Base-by-base conservation (phyloP, 345 rosid genomes). In the Adansonia digitata region DNA sequence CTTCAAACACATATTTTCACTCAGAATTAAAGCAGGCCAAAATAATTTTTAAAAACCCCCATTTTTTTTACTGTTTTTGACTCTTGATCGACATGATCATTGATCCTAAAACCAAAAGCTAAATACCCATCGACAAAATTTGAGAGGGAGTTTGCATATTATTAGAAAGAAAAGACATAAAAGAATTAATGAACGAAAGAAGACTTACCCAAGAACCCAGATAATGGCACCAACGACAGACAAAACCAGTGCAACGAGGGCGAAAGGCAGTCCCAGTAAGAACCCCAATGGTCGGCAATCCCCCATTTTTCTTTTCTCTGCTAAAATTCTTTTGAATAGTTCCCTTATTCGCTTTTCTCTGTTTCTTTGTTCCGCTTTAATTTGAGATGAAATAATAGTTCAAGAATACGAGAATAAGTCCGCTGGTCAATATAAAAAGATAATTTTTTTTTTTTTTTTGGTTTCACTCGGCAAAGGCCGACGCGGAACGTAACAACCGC, bases 231-330 rank as follows among this genome's bases (percentile, higher is more conserved):
- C 98, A 27, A 90, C 72, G 27, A 91, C 81, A 14, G 98, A 76
- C 1, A 93, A 78, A 34, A 89, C 72, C 68, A 93, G 46, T 12
- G 98, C 93, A 27, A 91, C 56, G 62, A 93, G 78, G 39, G 94
- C 97, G 74, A 93, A 91, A 8, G 98, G 97, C 18, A 93, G 82
- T 6, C 97, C 97, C 6, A 93, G 0, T 78, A 90, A 85, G 87
- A 93, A 93, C 52, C 97, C 98, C 18, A 91, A 63, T 34, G 95
- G 97, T 76, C 95, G 86, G 81, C 98, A 93, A 27, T 88, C 90
- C 59, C 84, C 90, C 91, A 87, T 89, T 66, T 34, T 53, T 60
- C 71, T 35, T 55, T 24, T 5, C 13, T 0, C 2, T 1, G 13
- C 13, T 6, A 71, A 18, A 71, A 8, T 13, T 45, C 29, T 11